Conservation (phyloP, 2,329 filamentous ascomycete genomes). For the Monosporascus ibericus region DNA sequence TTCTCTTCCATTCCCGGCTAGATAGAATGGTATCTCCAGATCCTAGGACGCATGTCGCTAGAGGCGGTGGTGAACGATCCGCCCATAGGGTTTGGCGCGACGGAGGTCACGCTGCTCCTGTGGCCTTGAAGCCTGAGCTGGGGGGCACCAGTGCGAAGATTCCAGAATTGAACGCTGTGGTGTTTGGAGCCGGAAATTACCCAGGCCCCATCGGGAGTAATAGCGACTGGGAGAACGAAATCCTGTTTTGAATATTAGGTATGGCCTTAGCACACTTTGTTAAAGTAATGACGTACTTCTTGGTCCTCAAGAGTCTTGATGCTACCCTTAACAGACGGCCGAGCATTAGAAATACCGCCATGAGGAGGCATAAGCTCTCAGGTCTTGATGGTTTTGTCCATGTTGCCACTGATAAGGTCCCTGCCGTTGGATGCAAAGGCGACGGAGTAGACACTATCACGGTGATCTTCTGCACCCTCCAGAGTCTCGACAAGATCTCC, state of each 20-base stretch:
- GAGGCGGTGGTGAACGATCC: conserved; percentile 92
- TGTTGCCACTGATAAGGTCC: conserved; percentile 86
- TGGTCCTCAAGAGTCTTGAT: conserved; percentile 96
- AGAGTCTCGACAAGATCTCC: conserved; percentile 86
- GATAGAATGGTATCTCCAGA: conserved; percentile 68
- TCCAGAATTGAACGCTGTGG: conserved; percentile 97
- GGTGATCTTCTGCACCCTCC: conserved; percentile 89
- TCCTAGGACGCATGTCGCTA: conserved; percentile 94
- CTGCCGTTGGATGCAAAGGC: conserved; percentile 92
- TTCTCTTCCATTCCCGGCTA: no score
- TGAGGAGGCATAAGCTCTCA: conserved; percentile 77
- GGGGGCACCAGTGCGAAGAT: conserved; percentile 83
- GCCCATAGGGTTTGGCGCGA: conserved; percentile 85
- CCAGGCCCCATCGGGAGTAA: conserved; percentile 94
- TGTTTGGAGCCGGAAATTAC: conserved; percentile 97
- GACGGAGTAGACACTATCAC: conserved; percentile 93
- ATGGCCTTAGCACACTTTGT: background rate
- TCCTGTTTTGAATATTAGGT: conserved; percentile 48
- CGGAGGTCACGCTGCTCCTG: conserved; percentile 97
- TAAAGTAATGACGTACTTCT: conserved; percentile 53
- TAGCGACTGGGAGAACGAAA: conserved; percentile 91
- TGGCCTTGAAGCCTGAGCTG: conserved; percentile 98
- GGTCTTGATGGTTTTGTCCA: conserved; percentile 99
- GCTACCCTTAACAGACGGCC: conserved; percentile 81
- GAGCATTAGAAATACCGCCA: conserved; percentile 59